phyloP scores from a whole-genome alignment of 129 eudicot genomes.

The Flaveria brownii region DNA sequence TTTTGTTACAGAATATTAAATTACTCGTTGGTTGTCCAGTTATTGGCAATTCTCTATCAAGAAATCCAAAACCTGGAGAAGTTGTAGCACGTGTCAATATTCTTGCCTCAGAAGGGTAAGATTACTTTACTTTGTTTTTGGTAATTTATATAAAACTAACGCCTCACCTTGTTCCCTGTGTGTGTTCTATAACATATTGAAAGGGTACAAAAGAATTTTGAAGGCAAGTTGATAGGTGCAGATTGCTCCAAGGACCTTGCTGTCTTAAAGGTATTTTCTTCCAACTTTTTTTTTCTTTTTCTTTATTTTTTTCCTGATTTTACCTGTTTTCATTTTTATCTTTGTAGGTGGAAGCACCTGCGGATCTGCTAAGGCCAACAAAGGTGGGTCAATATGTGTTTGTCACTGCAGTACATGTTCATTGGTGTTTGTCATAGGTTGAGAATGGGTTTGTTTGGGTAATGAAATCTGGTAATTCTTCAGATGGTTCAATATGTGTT shows the following conservation, averaged over 20 bases:
- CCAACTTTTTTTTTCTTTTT: too few relatives aligned
- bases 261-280: too few relatives aligned
- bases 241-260: too few relatives aligned
- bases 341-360: slow-evolving; percentile 76
- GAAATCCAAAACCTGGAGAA: slow-evolving; percentile 78
- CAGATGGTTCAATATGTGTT: not conserved
- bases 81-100: slow-evolving; percentile 96
- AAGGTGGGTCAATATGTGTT: slow-evolving; percentile 67
- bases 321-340: not conserved
- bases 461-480: not conserved
- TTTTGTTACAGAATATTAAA: not conserved
- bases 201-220: too few relatives aligned
- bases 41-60: slow-evolving; percentile 85
- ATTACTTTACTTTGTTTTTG: not conserved
- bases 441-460: not conserved
- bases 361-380: slow-evolving; percentile 74
- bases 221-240: too few relatives aligned
- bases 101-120: slow-evolving; percentile 92
- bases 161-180: too few relatives aligned
- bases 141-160: too few relatives aligned
- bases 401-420: not conserved
- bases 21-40: slow-evolving; percentile 45
- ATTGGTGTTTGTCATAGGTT: not conserved
- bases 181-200: too few relatives aligned
- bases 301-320: too few relatives aligned